Base-by-base conservation (phyloP, 257 asterid species). In the Solanum rostratum region DNA sequence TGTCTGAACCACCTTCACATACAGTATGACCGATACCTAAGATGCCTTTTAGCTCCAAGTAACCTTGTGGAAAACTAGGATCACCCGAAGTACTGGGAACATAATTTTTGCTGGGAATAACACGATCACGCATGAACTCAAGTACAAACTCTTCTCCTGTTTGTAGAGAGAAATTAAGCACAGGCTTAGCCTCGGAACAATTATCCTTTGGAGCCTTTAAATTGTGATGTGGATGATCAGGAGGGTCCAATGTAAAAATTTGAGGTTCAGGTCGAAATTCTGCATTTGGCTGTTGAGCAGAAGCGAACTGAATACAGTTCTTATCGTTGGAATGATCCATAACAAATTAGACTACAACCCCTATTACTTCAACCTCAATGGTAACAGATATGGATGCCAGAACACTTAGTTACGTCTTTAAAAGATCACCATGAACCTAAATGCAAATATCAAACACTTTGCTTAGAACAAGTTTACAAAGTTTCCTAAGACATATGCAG, bases 81-180 rank as follows among this genome's bases (percentile, higher is more conserved):
- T 92, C 95, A 82, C 93, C 93, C 57, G 91, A 82, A 83, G 80
- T 73, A 84, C 85, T 92, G 54, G 97, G 91, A 80, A 83, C 84
- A 84, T 86, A 86, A 62, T 95, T 90, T 84, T 87, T 87, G 91
- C 88, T 89, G 41, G 92, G 92, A 88, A 91, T 93, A 84, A 91
- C 93, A 52, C 95, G 86, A 82, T 94, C 97, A 24, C 90, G 97
- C 97, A 96, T 94, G 89, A 96, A 96, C 86, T 95, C 98, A 52
- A 93, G 93, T 69, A 97, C 87, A 85, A 96, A 96, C 89, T 94
- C 99, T 88, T 96, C 99, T 59, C 99, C 99, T n/a, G 99, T 96
- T 90, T 91, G 98, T 85, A 96, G 91, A 53, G 99, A 94, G 91
- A 84, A 94, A 88, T 96, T 93, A 71, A 45, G 95, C 41, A 90